Percentiles rank a stretch among this genome's conserved stretches.
Conservation (phyloP, 805 yeast species). For the Candida pseudoglaebosa region DNA sequence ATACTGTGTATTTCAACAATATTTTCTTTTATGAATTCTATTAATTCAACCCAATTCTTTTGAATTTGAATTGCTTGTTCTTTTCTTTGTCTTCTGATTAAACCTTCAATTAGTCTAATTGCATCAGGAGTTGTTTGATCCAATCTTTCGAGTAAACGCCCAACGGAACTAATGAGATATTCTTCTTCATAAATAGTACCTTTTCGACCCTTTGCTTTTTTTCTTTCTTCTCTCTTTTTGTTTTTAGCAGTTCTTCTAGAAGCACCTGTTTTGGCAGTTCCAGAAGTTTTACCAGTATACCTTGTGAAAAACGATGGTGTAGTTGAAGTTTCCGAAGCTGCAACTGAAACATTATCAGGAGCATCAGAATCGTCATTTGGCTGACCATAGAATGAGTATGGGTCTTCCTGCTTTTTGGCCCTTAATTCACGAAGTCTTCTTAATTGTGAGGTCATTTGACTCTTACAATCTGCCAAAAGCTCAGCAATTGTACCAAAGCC, state of each 20-base stretch:
- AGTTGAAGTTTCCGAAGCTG: conserved; percentile 90
- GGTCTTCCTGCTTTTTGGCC: conserved; percentile 77
- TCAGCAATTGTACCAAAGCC: conserved; percentile 88
- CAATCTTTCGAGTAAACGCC: conserved; percentile 81
- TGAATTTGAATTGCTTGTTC: conserved; percentile 84
- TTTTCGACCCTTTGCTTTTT: conserved; percentile 94
- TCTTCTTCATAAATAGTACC: conserved; percentile 98
- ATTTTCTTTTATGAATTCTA: conserved; percentile 53
- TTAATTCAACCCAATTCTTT: conserved; percentile 55
- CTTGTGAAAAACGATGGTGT: conserved; percentile 91
- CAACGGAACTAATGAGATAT: conserved; percentile 81
- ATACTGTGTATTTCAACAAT: conserved; percentile 74
- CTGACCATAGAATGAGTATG: conserved; percentile 75
- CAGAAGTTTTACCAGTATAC: conserved; percentile 93
- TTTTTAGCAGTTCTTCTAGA: conserved; percentile 90
- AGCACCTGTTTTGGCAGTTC: conserved; percentile 96
- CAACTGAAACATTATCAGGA: conserved; percentile 91
- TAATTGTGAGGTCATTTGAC: conserved; percentile 80
- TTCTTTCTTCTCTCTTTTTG: conserved; percentile 90
- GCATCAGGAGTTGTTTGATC: conserved; percentile 75
- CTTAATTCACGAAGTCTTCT: conserved; percentile 81
- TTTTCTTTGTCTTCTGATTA: conserved; percentile 65
- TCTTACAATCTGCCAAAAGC: conserved; percentile 86
- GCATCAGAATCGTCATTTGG: conserved; percentile 58
- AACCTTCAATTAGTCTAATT: conserved; percentile 63